Conservation (phyloP, 768 basidiomycete genomes). For the Ramaria sp. region DNA sequence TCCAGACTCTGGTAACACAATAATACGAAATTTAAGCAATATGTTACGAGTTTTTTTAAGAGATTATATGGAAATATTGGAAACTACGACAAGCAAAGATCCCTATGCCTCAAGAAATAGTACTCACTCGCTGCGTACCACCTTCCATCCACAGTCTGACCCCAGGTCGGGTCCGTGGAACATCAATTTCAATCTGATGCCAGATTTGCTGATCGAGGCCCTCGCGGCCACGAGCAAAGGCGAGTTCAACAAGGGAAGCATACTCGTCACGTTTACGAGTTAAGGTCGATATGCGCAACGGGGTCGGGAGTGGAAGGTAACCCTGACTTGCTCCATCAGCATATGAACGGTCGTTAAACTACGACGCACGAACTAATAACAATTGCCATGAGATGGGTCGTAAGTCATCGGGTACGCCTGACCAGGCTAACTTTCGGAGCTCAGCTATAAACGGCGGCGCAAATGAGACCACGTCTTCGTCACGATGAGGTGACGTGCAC, state of each 20-base stretch:
- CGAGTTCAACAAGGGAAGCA: constrained; percentile 74
- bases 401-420: constrained; percentile 80
- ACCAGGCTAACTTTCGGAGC: constrained; percentile 88
- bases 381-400: constrained; percentile 92
- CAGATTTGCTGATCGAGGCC: constrained; percentile 94
- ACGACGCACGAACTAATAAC: constrained; percentile 56
- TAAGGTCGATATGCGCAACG: constrained; percentile 66
- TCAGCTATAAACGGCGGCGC: constrained; percentile 37
- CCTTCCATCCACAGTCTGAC: constrained; percentile 85
- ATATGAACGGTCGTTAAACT: background rate
- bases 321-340: constrained; percentile 39
- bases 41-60: background rate
- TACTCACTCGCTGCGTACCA: constrained; percentile 74
- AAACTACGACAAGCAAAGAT: background rate
- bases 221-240: constrained; percentile 78
- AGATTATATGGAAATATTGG: constrained; percentile 13
- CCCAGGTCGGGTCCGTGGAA: constrained; percentile 89
- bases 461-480: background rate
- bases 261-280: constrained; percentile 89
- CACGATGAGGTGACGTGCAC: constrained; percentile 29
- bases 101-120: background rate
- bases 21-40: background rate
- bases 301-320: constrained; percentile 78
- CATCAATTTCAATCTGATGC: constrained; percentile 99
- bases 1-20: constrained; percentile 61